Base-by-base conservation (phyloP, 768 basidiomycete species). In the Kwoniella dejecticola region DNA sequence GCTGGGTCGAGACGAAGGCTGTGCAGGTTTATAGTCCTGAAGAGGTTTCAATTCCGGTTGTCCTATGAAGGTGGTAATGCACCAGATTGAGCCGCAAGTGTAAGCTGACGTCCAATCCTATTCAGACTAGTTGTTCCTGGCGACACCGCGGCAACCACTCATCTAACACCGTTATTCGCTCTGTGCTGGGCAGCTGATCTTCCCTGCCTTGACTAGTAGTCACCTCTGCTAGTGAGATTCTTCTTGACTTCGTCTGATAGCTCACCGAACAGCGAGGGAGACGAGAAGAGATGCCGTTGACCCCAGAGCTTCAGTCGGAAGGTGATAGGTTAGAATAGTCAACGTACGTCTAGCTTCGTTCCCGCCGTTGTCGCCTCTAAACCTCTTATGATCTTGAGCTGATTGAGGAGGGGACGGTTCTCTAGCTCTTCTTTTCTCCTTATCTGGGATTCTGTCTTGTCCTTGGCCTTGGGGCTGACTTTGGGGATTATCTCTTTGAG, bases 331-430 rank as follows among this genome's bases (percentile, higher is more conserved):
- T 52, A 42, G 33, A 36, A 7, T 21, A 33, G 17, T 13, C 6
- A 65, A 65, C 64, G 58, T 65, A 65, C 64, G 52, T 65, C 64
- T 65, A 50, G 19, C 45, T 23, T 64, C 52, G 19, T 58, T 41
- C 6, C 26, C 47, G 46, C 27, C 30, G 49, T 64, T 50, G 21
- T 60, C 63, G 4, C 26, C 19, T 23, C 31, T 65, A 36, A 60
- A 60, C 17, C 59, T 49, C 31, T 65, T 65, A 19, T 50, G 31
- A 27, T 57, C 64, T 17, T 31, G 15, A 50, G 23, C 29, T 2
- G 38, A 21, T 24, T 49, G 24, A 33, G 44, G 29, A 23, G 63
- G 58, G 13, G 55, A 57, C 0, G 30, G 0, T 33, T 57, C 52
- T 12, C 64, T 56, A 24, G 36, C 44, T 62, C 61, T 31, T 50